phyloP scores from a whole-genome alignment of 2,329 filamentous ascomycete genomes.

The Leptodontidium sp. region DNA sequence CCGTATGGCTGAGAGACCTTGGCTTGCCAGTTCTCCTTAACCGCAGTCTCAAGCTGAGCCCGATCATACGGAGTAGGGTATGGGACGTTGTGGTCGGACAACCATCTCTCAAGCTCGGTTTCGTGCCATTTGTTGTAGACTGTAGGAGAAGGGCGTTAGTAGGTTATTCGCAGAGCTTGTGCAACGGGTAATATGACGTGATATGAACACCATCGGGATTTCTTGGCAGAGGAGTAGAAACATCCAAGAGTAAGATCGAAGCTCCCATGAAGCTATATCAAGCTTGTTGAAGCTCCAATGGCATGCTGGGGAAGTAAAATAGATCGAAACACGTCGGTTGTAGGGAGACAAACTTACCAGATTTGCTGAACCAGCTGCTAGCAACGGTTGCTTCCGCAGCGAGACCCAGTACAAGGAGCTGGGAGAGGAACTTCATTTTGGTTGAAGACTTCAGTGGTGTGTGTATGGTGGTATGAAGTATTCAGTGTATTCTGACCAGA shows the following conservation, averaged over 20 bases:
- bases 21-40: conserved; percentile 87
- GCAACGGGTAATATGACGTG: conserved; percentile 23
- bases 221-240: conserved; percentile 8
- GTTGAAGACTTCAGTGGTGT: conserved; percentile 20
- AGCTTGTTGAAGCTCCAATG: conserved; percentile 25
- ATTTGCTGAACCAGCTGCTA: conserved; percentile 86
- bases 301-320: conserved; percentile 19
- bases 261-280: conserved; percentile 9
- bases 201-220: conserved; percentile 8
- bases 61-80: conserved; percentile 91
- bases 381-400: conserved; percentile 74
- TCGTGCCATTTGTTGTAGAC: conserved; percentile 99
- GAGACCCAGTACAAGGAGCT: conserved; percentile 75
- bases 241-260: conserved; percentile 6
- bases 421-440: conserved; percentile 80
- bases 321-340: conserved; percentile 20
- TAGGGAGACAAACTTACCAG: conserved; percentile 66
- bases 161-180: not conserved
- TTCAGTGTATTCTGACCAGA: conserved; percentile 22
- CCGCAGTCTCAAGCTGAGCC: conserved; percentile 91
- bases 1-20: conserved; percentile 79
- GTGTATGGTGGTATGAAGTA: not conserved
- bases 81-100: conserved; percentile 89
- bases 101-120: conserved; percentile 96
- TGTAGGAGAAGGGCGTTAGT: conserved; percentile 53